phyloP scores from a whole-genome alignment of 805 yeast genomes.

The Jamesozyma lodderae region DNA sequence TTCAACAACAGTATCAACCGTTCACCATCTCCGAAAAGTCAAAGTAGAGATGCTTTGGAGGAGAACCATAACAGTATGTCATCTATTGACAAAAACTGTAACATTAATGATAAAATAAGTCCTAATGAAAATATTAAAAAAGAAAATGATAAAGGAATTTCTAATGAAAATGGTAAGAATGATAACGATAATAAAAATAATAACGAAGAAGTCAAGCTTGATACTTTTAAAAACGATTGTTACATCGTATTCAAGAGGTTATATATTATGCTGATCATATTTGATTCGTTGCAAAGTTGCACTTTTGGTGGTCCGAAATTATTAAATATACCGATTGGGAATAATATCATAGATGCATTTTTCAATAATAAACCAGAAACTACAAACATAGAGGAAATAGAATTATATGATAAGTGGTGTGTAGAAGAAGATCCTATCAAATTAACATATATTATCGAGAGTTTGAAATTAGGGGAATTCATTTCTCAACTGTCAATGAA shows the following conservation, averaged over 20 bases:
- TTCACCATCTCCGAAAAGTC: no score
- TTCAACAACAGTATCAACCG: no score
- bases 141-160: neutral
- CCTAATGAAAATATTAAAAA: no score
- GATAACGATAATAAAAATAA: slow-evolving; percentile 22
- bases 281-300: slow-evolving; percentile 46
- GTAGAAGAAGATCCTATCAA: slow-evolving; percentile 21
- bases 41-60: no score
- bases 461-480: slow-evolving; percentile 22
- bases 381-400: neutral
- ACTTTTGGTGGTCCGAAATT: slow-evolving; percentile 41
- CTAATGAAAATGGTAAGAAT: slow-evolving; percentile 4
- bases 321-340: slow-evolving; percentile 22
- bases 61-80: no score
- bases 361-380: slow-evolving; percentile 4
- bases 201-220: no score
- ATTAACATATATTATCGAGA: slow-evolving; percentile 17
- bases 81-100: no score
- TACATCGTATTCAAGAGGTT: slow-evolving; percentile 36
- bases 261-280: slow-evolving; percentile 37
- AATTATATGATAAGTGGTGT: slow-evolving; percentile 16
- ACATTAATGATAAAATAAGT: no score
- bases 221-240: slow-evolving; percentile 20
- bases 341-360: slow-evolving; percentile 8
- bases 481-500: slow-evolving; percentile 19